These are phyloP conservation scores for Phyllosticta paracitricarpa DNA, from an alignment of 2,329 filamentous ascomycete genomes.

Conservation along the genomic window DNA sequence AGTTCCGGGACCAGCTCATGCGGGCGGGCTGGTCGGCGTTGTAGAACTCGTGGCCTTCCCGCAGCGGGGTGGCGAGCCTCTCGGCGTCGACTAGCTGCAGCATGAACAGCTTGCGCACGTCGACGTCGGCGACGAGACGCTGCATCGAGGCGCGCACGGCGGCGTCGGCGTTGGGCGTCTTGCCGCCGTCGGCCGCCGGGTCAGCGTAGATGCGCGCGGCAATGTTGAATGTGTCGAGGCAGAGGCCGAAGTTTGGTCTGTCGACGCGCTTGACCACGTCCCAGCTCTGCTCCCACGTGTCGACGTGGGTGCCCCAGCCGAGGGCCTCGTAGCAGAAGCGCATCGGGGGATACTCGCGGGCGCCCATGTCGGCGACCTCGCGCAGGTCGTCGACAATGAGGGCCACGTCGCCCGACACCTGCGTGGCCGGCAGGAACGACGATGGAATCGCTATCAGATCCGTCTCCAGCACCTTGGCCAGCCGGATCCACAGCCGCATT, in stretches of 20 bases:
- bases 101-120: constrained; percentile 60
- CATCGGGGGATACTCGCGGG: constrained; percentile 45
- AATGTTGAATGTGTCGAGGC: constrained; percentile 72
- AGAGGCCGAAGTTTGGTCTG: constrained; percentile 63
- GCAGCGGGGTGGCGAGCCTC: constrained; percentile 47
- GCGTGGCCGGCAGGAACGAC: constrained; percentile 49
- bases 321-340: constrained; percentile 66
- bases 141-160: constrained; percentile 46
- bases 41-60: constrained; percentile 49
- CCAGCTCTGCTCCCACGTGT: constrained; percentile 66
- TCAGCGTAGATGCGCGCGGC: constrained; percentile 62
- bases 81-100: constrained; percentile 70
- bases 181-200: constrained; percentile 45
- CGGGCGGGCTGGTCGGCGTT: constrained; percentile 47
- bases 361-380: constrained; percentile 58
- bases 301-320: constrained; percentile 59
- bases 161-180: constrained; percentile 44
- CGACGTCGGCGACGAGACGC: constrained; percentile 44
- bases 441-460: constrained; percentile 67
- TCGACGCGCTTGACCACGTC: constrained; percentile 56
- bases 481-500: constrained; percentile 58
- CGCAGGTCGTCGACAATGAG: constrained; percentile 53
- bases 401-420: constrained; percentile 43
- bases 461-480: constrained; percentile 55
- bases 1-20: constrained; percentile 75